Base-by-base conservation (phyloP, 2,329 filamentous ascomycete species). In the Arthrinium phaeospermum region DNA sequence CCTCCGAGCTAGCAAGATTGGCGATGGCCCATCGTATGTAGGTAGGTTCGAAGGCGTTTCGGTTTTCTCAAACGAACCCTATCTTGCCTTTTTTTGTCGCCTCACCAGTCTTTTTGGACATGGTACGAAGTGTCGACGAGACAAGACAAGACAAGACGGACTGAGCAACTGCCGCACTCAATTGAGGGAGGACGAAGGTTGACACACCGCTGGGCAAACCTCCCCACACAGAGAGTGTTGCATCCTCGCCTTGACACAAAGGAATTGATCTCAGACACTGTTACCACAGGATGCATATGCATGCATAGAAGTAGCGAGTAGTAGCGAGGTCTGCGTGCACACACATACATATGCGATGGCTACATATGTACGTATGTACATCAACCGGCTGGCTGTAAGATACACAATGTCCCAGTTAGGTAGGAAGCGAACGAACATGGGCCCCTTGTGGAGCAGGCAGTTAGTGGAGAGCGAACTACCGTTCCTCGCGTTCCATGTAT, bases 261-360 rank as follows among this genome's bases (percentile, higher is more conserved):
- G 34, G 57, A 64, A 14, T n/a, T 41, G 57, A 64, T 64, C 57
- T 64, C 57, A 64, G 57, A 64, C 57, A 64, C 5, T 64, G 34
- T 64, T 41, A 64, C 57, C 57, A 64, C 57, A 64, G 7, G 34
- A 64, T 64, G 57, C 57, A 41, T 49, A 64, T 64, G 57, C 57
- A n/a, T 41, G 57, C 57, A 64, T 61, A 37, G 19, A 16, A 57
- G 49, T 37, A 61, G 53, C 53, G 53, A 61, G 53, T 37, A 34
- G 30, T 61, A 61, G 30, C 53, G 30, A 61, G 53, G 30, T 10
- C 30, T 61, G 30, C 30, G 8, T 37, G 34, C 19, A 57, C 30
- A 57, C 30, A 57, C 4, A 37, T 64, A 22, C 30, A n/a, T 64
- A 64, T 37, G 53, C 53, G 53, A 61, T 37, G 53, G 30, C 30